These are phyloP conservation scores for Rutidosis leptorrhynchoides DNA, from an alignment of 129 eudicot species.

Conservation along the genomic window DNA sequence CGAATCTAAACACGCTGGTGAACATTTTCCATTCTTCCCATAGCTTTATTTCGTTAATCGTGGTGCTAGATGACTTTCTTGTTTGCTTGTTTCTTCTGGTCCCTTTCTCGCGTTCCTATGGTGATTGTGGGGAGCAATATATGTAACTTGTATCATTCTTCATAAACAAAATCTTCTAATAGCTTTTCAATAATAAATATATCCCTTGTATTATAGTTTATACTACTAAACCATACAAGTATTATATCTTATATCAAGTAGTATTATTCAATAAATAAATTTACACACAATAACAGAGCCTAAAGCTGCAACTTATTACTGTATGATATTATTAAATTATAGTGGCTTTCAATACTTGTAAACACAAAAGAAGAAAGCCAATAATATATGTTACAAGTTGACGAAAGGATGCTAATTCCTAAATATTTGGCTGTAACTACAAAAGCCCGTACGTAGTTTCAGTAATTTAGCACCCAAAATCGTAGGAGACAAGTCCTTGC, in stretches of 20 bases:
- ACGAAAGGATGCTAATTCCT: background rate
- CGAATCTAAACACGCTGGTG: too few species aligned
- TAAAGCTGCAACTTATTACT: background rate
- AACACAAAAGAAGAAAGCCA: slow-evolving; percentile 10
- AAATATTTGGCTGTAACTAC: background rate
- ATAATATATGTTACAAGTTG: background rate
- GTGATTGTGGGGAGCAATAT: too few species aligned
- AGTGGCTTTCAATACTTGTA: slow-evolving; percentile 2
- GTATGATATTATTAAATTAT: background rate
- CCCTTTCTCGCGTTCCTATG: too few species aligned
- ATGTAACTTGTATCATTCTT: too few species aligned
- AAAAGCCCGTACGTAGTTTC: background rate
- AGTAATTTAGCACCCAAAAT: slow-evolving; percentile 63
- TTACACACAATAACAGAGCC: background rate
- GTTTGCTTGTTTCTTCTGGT: too few species aligned
- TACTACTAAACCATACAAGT: background rate
- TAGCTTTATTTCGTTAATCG: too few species aligned
- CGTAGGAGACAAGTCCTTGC: slow-evolving; percentile 79
- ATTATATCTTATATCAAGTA: slow-evolving; percentile 10
- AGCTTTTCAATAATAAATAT: too few species aligned
- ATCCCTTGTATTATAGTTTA: too few species aligned
- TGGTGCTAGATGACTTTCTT: too few species aligned
- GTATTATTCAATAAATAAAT: background rate
- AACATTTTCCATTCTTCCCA: too few species aligned
- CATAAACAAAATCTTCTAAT: too few species aligned